Evolutionary conservation across 2,329 filamentous ascomycete species (phyloP).

Genomic region (Atkinsonella hypoxylon): DNA sequence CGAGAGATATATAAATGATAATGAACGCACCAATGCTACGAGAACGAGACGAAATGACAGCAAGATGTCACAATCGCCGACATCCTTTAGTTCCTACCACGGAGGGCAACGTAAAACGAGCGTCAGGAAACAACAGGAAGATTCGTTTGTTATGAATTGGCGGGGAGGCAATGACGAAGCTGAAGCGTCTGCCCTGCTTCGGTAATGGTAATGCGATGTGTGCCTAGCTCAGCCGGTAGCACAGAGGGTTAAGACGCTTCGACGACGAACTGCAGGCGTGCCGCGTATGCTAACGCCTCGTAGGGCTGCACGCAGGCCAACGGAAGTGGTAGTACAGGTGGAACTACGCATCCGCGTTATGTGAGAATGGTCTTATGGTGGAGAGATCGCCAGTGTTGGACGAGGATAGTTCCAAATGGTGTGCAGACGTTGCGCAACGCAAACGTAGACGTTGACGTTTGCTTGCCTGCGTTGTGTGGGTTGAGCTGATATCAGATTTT

Average conservation of each 20-base stretch:
- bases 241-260: not conserved
- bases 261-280: not conserved
- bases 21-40: slow-evolving; percentile 2
- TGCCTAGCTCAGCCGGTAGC: slow-evolving; percentile 1
- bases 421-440: not conserved
- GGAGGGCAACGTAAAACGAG: not conserved
- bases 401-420: not conserved
- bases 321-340: not conserved
- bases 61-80: slow-evolving; percentile 1
- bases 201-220: slow-evolving; percentile 4
- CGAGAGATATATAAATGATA: not conserved
- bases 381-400: not conserved
- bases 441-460: not conserved
- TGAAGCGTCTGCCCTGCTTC: not conserved
- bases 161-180: not conserved
- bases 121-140: not conserved
- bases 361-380: not conserved
- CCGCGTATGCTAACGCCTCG: slow-evolving; percentile 5
- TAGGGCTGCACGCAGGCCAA: slow-evolving; percentile 6
- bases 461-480: too few relatives aligned
- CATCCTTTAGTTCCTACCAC: slow-evolving; percentile 1
- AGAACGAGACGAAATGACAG: slow-evolving; percentile 1
- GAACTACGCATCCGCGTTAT: not conserved
- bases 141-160: not conserved
- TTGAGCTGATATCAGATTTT: too few relatives aligned